A percentile compares a stretch with the other conserved stretches of the same genome.
phyloP scores from a whole-genome alignment of 495 filamentous ascomycete genomes.

The Xylaria longipes region DNA sequence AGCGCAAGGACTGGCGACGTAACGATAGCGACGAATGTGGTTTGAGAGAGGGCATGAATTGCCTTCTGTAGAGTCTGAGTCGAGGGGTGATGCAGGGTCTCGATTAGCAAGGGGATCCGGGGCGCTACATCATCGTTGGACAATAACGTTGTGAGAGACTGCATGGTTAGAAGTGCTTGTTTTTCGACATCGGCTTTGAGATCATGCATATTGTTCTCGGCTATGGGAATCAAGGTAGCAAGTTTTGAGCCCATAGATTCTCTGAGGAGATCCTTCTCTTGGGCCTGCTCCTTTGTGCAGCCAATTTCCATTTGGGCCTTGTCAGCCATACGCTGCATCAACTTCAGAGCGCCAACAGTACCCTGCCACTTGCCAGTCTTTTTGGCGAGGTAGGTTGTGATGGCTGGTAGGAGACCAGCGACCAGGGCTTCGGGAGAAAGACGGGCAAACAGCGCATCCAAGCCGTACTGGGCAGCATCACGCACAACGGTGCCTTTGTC shows the following conservation, averaged over 20 bases:
- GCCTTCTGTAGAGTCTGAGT: constrained; percentile 89
- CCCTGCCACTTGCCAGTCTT: constrained; percentile 94
- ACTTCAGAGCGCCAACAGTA: constrained; percentile 78
- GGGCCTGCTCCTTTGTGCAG: constrained; percentile 76
- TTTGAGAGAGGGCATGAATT: constrained; percentile 95
- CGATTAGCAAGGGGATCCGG: constrained; percentile 89
- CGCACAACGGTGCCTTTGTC: constrained; percentile 90
- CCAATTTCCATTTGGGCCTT: constrained; percentile 87
- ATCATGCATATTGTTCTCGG: constrained; percentile 95
- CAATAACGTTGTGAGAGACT: constrained; percentile 83
- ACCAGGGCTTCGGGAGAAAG: constrained; percentile 83
- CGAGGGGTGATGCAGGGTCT: constrained; percentile 93
- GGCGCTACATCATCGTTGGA: constrained; percentile 97
- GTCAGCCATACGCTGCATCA: constrained; percentile 89
- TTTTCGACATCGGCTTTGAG: constrained; percentile 90
- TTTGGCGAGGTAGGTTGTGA: constrained; percentile 77
- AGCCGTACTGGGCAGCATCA: constrained; percentile 91
- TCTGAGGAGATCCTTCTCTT: constrained; percentile 83
- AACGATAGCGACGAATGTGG: constrained; percentile 97
- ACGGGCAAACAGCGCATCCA: constrained; percentile 83
- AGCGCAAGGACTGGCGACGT: constrained; percentile 98
- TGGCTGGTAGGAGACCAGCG: constrained; percentile 74
- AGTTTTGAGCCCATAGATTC: constrained; percentile 92
- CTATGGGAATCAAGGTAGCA: constrained; percentile 87
- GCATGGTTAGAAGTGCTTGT: constrained; percentile 89